Base-by-base conservation (phyloP, 2,329 filamentous ascomycete species). In the Tolypocladium guangdongense region DNA sequence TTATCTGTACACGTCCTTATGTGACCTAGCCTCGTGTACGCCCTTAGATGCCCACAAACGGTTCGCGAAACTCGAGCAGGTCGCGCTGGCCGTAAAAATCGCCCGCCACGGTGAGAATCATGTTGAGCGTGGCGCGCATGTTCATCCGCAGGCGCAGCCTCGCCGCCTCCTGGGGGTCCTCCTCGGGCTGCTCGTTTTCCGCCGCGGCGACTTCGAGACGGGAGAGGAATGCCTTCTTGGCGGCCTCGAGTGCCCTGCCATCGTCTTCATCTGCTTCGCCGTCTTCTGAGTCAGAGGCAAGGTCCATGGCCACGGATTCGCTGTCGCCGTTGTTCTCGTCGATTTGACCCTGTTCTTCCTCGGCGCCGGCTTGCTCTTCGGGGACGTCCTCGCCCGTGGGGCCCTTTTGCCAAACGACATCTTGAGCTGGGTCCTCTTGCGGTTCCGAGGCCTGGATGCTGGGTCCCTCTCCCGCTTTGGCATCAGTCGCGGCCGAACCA, bases 1-100 rank as follows among this genome's bases (percentile, higher is more conserved):
- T 46, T 38, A 51, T 49, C 35, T 51, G 36, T 20, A 49, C 22
- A 41, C 20, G 27, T 45, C 50, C 16, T 49, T 51, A 20, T 50
- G 27, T 36, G 12, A 22, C 6, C 8, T 22, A 24, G 4, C 18
- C 54, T 66, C 27, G 4, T 20, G 43, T 27, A 7, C 2, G 18
- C 43, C 27, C 43, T 47, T 69, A 74, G 59, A 75, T 65, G 36
- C 71, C 70, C 24, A 74, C 70, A 61, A 82, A 83, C 4, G 80
- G 79, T 56, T 86, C 80, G 54, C 90, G 80, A 57, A 85, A 87
- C 62, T 87, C 83, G 49, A 96, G 77, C 57, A 96, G 70, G 68
- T 97, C 92, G 58, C 86, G 78, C 70, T 97, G 92, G 1, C 92
- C 90, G 69, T 91, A 97, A 59, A 88, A 83, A 70, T 96, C 90